Conservation (phyloP, 257 asterid genomes). For the Verbena officinalis region DNA sequence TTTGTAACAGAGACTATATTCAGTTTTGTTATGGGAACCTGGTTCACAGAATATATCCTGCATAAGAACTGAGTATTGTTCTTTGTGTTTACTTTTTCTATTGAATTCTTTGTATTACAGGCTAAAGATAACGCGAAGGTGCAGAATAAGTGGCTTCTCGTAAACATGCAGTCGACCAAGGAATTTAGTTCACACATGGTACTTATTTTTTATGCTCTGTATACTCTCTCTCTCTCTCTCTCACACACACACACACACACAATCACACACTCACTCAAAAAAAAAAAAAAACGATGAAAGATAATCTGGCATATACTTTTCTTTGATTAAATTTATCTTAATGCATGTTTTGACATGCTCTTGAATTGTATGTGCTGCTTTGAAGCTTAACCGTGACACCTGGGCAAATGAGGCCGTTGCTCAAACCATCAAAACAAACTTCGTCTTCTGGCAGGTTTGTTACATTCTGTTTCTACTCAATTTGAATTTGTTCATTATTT, state of each 20-base stretch:
- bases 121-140: constrained; percentile 82
- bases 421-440: constrained; percentile 88
- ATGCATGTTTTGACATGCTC: constrained; percentile 28
- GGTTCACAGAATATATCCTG: constrained; percentile 16
- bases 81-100: constrained; percentile 20
- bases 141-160: constrained; percentile 89
- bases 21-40: constrained; percentile 15
- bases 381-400: constrained; percentile 96
- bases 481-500: background rate
- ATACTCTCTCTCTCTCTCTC: background rate
- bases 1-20: constrained; percentile 14
- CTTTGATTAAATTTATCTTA: constrained; percentile 17
- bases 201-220: constrained; percentile 26
- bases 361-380: constrained; percentile 29
- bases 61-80: background rate
- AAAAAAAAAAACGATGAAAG: background rate
- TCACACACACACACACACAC: background rate
- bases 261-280: too few species aligned
- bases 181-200: constrained; percentile 99
- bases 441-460: constrained; percentile 97
- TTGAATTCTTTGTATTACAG: constrained; percentile 43
- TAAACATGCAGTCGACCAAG: constrained; percentile 87
- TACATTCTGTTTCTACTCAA: constrained; percentile 23
- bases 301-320: constrained; percentile 8
- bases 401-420: constrained; percentile 99